phyloP scores from a whole-genome alignment of 345 rosid genomes.

The Ceriops tagal region DNA sequence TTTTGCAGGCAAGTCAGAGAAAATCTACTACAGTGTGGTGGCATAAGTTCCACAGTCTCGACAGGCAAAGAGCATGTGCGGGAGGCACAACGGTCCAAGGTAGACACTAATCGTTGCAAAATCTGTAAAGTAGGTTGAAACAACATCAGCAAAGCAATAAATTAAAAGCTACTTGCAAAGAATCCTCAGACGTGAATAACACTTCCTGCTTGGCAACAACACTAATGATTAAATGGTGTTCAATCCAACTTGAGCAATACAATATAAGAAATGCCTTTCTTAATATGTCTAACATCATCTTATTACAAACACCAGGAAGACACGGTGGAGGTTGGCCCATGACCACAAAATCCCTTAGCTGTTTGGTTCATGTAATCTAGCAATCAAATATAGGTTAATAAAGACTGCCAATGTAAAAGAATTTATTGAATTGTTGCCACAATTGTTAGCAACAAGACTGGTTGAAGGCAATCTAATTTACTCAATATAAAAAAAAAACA shows the following conservation, averaged over 20 bases:
- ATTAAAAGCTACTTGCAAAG: neutral
- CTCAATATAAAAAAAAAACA: no score
- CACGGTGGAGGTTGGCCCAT: neutral
- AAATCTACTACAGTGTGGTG: constrained; percentile 84
- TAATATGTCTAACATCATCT: neutral
- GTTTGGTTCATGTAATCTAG: neutral
- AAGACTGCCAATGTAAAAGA: neutral
- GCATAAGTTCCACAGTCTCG: constrained; percentile 97
- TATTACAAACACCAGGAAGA: neutral
- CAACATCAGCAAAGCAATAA: neutral
- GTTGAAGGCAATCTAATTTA: neutral
- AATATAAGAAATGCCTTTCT: neutral
- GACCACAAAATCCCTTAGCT: neutral
- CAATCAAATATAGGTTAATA: neutral
- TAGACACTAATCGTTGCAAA: constrained; percentile 71
- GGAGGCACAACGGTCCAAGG: constrained; percentile 93
- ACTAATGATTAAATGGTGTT: neutral
- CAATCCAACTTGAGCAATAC: neutral
- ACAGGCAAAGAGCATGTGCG: constrained; percentile 91
- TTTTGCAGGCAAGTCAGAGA: constrained; percentile 82
- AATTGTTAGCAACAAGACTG: neutral
- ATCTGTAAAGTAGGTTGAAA: constrained; percentile 42
- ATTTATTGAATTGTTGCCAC: neutral
- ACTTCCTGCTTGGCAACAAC: neutral
- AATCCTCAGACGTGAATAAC: neutral